Percentiles rank a stretch among this genome's conserved stretches.
phyloP scores from a whole-genome alignment of 148 eudicot species.

The Nyssa sinensis region DNA sequence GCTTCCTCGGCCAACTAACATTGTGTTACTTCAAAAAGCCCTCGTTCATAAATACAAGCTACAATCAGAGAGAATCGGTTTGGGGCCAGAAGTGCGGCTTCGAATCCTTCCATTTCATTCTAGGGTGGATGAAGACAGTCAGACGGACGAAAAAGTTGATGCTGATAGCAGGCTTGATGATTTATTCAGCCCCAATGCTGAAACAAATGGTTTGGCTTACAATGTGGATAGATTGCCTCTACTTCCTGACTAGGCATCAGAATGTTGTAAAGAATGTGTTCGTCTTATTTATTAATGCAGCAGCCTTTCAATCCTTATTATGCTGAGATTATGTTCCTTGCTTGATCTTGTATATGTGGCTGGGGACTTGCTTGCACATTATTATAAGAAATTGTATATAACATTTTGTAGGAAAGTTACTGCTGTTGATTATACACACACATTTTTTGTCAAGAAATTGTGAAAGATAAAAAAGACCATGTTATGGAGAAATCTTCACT shows the following conservation, averaged over 20 bases:
- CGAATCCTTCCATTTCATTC: slow-evolving; percentile 50
- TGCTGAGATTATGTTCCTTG: background rate
- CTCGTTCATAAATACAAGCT: slow-evolving; percentile 64
- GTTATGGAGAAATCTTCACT: too few species aligned
- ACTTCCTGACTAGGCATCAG: slow-evolving; percentile 59
- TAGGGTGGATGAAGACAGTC: slow-evolving; percentile 19
- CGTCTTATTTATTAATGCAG: too few species aligned
- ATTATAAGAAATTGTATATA: too few species aligned
- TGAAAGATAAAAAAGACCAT: too few species aligned
- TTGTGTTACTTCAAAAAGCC: slow-evolving; percentile 62
- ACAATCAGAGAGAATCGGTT: slow-evolving; percentile 51
- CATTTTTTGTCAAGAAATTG: too few species aligned
- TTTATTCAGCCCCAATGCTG: slow-evolving; percentile 29
- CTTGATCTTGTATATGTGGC: background rate
- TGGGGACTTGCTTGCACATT: background rate
- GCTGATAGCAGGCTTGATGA: slow-evolving; percentile 37
- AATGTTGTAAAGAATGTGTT: slow-evolving; percentile 4
- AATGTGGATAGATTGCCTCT: slow-evolving; percentile 61
- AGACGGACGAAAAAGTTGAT: slow-evolving; percentile 25
- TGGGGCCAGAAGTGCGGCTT: slow-evolving; percentile 49
- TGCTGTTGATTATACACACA: too few species aligned
- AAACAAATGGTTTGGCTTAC: slow-evolving; percentile 49
- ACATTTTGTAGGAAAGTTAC: too few species aligned
- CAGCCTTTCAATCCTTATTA: background rate
- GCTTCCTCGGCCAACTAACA: slow-evolving; percentile 65